Evolutionary conservation across 2,329 filamentous ascomycete species (phyloP).

Genomic region (Cercospora sp.): DNA sequence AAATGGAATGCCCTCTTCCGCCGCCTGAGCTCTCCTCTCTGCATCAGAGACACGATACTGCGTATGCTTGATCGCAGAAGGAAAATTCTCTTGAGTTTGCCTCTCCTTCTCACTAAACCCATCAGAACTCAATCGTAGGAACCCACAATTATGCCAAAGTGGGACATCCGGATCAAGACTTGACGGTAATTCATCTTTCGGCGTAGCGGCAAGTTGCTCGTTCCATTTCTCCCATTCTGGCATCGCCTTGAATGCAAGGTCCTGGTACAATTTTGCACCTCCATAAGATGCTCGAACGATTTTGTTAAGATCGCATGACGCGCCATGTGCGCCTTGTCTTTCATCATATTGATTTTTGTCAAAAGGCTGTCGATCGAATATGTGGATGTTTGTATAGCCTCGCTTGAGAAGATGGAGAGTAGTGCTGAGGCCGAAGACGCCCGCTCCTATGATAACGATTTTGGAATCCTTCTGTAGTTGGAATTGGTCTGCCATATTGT

Average conservation of each 20-base stretch:
- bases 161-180: slow-evolving; percentile 18
- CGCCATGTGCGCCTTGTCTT: slow-evolving; percentile 24
- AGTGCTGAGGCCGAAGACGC: slow-evolving; percentile 49
- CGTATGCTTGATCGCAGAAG: slow-evolving; percentile 29
- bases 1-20: slow-evolving; percentile 14
- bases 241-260: slow-evolving; percentile 31
- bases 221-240: slow-evolving; percentile 40
- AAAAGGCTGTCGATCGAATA: slow-evolving; percentile 39
- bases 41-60: slow-evolving; percentile 32
- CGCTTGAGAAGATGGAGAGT: slow-evolving; percentile 36
- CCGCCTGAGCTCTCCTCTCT: slow-evolving; percentile 17
- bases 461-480: slow-evolving; percentile 23
- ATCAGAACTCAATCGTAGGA: slow-evolving; percentile 26
- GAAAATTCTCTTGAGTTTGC: slow-evolving; percentile 32
- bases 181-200: slow-evolving; percentile 11
- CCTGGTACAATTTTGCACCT: slow-evolving; percentile 28
- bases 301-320: slow-evolving; percentile 31
- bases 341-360: slow-evolving; percentile 29
- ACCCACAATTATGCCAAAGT: slow-evolving; percentile 33
- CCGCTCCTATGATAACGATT: slow-evolving; percentile 44
- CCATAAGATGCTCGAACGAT: slow-evolving; percentile 33
- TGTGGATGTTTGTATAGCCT: slow-evolving; percentile 32
- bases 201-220: slow-evolving; percentile 20
- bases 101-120: slow-evolving; percentile 27
- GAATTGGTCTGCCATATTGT: slow-evolving; percentile 11